Base-by-base conservation (phyloP, 2,329 filamentous ascomycete genomes). In the Didymella glomerata region DNA sequence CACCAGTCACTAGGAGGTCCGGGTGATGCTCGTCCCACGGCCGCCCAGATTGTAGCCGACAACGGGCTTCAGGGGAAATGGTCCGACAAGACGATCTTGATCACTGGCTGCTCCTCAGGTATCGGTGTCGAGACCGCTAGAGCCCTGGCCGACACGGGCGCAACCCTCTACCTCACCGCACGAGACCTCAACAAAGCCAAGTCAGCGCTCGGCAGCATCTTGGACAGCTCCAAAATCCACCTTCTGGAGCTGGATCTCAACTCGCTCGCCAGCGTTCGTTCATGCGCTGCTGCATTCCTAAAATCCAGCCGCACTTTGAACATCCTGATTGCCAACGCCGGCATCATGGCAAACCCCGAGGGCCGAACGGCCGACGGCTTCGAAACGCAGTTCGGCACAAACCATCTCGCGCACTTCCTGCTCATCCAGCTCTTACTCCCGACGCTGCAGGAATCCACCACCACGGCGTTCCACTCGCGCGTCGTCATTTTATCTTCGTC, bases 61-160 rank as follows among this genome's bases (percentile, higher is more conserved):
- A 18, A 49, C 2, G 11, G 30, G 14, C 47, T 49, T 9, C 32
- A 18, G 1, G 47, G 34, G 3, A 18, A 27, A 8, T 40, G 32
- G 34, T 38, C 20, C 1, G 71, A 60, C 41, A 70, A 73, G 54
- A 61, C 62, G 45, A 57, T 70, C 20, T 40, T 74, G 27, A 64
- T 75, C 45, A 74, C 71, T 2, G 71, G 70, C 18, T 50, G 48
- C 20, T 70, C 71, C 0, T 68, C 68, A 13, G 72, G 71, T 5
- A 69, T 75, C 13, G 71, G 71, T 11, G 59, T 71, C n/a, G 65
- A 70, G 24, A 72, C 69, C 1, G 62, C 63, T 9, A 53, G 75
- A 14, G 82, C 82, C 2, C 73, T 85, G 18, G 66, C 74, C 18
- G 68, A 75, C 13, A 81, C 83, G 0, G 82, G 82, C 11, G 10